A percentile compares a stretch with the other conserved stretches of the same genome.
Conservation (phyloP, 2,329 filamentous ascomycete genomes). For the Fusarium oligoseptatum region DNA sequence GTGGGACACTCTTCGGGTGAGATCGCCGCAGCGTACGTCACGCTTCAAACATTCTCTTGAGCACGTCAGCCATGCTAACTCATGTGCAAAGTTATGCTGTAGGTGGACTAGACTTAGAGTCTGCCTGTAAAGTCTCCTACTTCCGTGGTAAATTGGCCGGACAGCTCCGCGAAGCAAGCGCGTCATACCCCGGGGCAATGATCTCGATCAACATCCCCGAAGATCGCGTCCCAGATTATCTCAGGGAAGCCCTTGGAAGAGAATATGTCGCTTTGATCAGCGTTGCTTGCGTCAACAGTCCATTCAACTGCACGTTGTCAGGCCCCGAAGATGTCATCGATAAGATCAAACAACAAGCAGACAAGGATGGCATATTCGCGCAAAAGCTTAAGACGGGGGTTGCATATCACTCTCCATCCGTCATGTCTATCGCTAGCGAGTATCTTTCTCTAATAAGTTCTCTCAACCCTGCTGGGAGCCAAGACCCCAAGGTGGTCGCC, state of each 20-base stretch:
- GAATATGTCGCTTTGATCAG: neutral
- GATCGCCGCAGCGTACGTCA: constrained; percentile 61
- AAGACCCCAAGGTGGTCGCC: neutral
- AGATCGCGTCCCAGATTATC: neutral
- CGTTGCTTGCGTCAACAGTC: constrained; percentile 63
- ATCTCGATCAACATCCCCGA: constrained; percentile 37
- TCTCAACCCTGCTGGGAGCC: neutral
- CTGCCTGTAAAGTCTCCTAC: constrained; percentile 61
- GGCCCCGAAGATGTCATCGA: constrained; percentile 59
- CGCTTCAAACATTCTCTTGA: constrained; percentile 39
- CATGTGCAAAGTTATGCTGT: constrained; percentile 3
- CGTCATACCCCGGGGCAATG: constrained; percentile 40
- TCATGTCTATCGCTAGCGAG: constrained; percentile 60
- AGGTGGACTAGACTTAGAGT: constrained; percentile 16
- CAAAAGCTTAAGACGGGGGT: constrained; percentile 59
- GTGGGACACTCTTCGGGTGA: constrained; percentile 62
- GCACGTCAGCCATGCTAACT: rapidly evolving
- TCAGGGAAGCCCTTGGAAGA: neutral
- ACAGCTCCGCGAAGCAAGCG: constrained; percentile 32
- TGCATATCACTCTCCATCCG: constrained; percentile 65
- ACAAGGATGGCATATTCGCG: constrained; percentile 58
- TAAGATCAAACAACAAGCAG: constrained; percentile 49
- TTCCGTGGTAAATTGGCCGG: constrained; percentile 54
- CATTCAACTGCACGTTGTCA: constrained; percentile 61
- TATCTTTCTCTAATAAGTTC: constrained; percentile 51